phyloP scores from a whole-genome alignment of 768 basidiomycete genomes.

The Hygrophoropsis aurantiaca region DNA sequence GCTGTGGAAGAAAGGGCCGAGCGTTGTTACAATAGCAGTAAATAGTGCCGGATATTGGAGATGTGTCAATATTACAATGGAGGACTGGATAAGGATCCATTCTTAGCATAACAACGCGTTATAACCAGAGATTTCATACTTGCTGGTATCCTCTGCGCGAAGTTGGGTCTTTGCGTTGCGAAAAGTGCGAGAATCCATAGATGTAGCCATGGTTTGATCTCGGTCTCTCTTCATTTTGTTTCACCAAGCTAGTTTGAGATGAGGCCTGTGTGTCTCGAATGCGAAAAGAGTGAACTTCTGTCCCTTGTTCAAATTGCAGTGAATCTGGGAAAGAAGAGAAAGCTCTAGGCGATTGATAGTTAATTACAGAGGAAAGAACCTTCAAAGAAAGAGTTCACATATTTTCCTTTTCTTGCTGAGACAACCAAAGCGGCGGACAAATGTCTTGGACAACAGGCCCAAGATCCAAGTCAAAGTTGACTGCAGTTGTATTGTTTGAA shows the following conservation, averaged over 20 bases:
- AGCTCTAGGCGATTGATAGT: constrained; percentile 49
- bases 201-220: constrained; percentile 61
- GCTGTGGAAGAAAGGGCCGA: constrained; percentile 72
- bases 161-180: constrained; percentile 59
- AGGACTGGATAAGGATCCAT: constrained; percentile 10
- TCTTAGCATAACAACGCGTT: not conserved
- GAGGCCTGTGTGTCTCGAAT: constrained; percentile 53
- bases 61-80: constrained; percentile 78
- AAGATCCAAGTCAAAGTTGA: constrained; percentile 86
- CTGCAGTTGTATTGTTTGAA: constrained; percentile 33
- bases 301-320: constrained; percentile 79
- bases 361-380: not conserved
- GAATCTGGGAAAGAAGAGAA: constrained; percentile 95
- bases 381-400: constrained; percentile 54
- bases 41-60: constrained; percentile 84
- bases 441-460: constrained; percentile 77
- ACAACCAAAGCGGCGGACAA: constrained; percentile 65
- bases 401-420: constrained; percentile 73
- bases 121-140: constrained; percentile 35
- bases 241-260: constrained; percentile 12
- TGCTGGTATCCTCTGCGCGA: constrained; percentile 82
- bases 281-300: constrained; percentile 83
- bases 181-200: constrained; percentile 79
- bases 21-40: constrained; percentile 57
- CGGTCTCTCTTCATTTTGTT: constrained; percentile 32